Evolutionary conservation across 2,329 filamentous ascomycete species (phyloP).

Genomic region (Hypoxylon sp.): DNA sequence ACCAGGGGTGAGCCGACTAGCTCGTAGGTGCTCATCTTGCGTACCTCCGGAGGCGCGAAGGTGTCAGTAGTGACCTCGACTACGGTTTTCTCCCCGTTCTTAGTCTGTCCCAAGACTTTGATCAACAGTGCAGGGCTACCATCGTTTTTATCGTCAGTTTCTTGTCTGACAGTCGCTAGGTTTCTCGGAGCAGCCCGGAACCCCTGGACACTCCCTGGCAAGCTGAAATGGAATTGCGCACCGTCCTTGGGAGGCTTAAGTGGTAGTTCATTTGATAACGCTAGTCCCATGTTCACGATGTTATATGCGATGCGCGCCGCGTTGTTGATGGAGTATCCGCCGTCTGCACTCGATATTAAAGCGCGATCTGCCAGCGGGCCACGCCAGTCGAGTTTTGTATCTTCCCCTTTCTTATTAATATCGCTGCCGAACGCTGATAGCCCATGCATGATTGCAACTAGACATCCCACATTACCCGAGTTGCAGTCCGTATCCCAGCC

Average conservation of each 20-base stretch:
- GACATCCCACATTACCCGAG: conserved; percentile 57
- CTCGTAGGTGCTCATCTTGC: conserved; percentile 45
- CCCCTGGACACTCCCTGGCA: conserved; percentile 57
- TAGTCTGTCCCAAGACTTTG: conserved; percentile 17
- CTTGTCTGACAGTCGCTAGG: conserved; percentile 23
- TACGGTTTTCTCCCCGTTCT: not conserved
- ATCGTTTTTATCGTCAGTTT: not conserved
- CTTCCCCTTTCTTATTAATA: not conserved
- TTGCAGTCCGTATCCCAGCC: conserved; percentile 60
- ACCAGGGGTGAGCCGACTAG: conserved; percentile 51
- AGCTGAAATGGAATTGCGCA: conserved; percentile 57
- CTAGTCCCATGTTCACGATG: conserved; percentile 51
- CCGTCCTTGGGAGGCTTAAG: conserved; percentile 53
- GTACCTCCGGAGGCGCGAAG: conserved; percentile 47
- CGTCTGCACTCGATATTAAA: conserved; percentile 57
- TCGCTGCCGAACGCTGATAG: conserved; percentile 49
- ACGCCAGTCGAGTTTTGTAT: conserved; percentile 52
- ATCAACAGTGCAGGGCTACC: conserved; percentile 20
- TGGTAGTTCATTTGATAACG: conserved; percentile 43
- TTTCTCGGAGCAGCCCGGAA: conserved; percentile 42
- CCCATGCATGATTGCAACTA: conserved; percentile 57
- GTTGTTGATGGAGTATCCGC: conserved; percentile 57
- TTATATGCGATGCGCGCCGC: conserved; percentile 54
- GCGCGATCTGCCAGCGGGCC: conserved; percentile 56
- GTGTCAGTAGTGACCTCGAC: conserved; percentile 49